These are phyloP conservation scores for Taphrina populina DNA, from an alignment of 1,139 yeast genomes.

Conservation along the genomic window DNA sequence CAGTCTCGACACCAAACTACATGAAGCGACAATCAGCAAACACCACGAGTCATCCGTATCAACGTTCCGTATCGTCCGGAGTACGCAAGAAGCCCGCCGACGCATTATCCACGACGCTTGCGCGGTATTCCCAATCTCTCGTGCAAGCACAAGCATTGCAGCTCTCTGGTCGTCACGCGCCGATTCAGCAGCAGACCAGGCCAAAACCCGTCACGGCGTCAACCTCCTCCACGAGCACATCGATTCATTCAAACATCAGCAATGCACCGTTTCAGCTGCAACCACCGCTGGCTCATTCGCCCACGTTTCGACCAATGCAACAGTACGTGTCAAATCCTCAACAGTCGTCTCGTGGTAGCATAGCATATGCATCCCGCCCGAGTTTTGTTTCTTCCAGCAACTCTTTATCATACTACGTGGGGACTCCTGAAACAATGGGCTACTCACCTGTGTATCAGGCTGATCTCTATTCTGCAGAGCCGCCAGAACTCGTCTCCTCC, in stretches of 20 bases:
- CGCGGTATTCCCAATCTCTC: constrained; percentile 26
- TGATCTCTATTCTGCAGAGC: constrained; percentile 1
- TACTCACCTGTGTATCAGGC: constrained; percentile 13
- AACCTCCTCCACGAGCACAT: neutral
- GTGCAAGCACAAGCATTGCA: constrained; percentile 28
- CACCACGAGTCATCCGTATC: constrained; percentile 18
- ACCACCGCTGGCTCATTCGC: too few relatives aligned
- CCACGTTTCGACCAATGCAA: neutral
- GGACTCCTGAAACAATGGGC: constrained; percentile 7
- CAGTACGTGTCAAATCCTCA: neutral
- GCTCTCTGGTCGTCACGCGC: constrained; percentile 1
- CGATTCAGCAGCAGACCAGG: constrained; percentile 1
- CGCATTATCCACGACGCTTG: constrained; percentile 7
- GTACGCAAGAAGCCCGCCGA: constrained; percentile 11
- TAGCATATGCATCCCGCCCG: neutral
- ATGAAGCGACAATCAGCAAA: constrained; percentile 5
- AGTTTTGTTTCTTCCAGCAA: too few relatives aligned
- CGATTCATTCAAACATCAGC: neutral
- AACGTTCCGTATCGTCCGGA: constrained; percentile 9
- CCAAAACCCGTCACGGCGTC: neutral
- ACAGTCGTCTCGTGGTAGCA: neutral
- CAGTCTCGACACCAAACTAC: neutral
- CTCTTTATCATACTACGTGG: neutral
- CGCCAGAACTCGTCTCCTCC: constrained; percentile 26
- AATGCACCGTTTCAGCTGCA: constrained; percentile 1